These are phyloP conservation scores for Penicillium glabrum DNA, from an alignment of 2,329 filamentous ascomycete genomes.

Conservation along the genomic window DNA sequence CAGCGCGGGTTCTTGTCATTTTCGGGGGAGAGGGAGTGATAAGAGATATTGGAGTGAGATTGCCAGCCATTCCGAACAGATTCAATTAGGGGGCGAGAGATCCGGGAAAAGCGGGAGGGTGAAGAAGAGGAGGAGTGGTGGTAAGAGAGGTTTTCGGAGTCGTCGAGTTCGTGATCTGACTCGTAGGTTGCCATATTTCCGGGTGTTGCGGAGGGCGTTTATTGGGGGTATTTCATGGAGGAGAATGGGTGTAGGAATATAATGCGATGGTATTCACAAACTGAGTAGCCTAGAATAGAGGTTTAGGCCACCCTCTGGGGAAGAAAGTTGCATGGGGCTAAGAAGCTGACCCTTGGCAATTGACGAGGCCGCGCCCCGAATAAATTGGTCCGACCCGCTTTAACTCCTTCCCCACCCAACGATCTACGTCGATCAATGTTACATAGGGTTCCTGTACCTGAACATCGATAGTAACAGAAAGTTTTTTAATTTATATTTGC, in stretches of 20 bases:
- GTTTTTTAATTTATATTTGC: not conserved
- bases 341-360: not conserved
- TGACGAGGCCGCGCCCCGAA: not conserved
- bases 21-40: conserved; percentile 20
- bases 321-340: not conserved
- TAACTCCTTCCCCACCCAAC: not conserved
- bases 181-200: not conserved
- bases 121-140: conserved; percentile 9
- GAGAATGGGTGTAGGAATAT: not conserved
- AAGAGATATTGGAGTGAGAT: conserved; percentile 18
- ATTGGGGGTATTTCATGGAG: not conserved
- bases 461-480: not conserved
- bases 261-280: not conserved
- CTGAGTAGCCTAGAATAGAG: not conserved
- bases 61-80: conserved; percentile 43
- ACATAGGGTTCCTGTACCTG: too few species aligned
- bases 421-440: not conserved
- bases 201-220: not conserved
- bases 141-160: conserved; percentile 12
- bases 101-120: conserved; percentile 12
- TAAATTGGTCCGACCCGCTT: not conserved
- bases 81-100: conserved; percentile 37
- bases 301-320: not conserved
- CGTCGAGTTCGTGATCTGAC: conserved; percentile 29
- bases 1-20: conserved; percentile 20